Evolutionary conservation across 2,329 filamentous ascomycete species (phyloP).

Genomic region (Xylariaceae sp.): DNA sequence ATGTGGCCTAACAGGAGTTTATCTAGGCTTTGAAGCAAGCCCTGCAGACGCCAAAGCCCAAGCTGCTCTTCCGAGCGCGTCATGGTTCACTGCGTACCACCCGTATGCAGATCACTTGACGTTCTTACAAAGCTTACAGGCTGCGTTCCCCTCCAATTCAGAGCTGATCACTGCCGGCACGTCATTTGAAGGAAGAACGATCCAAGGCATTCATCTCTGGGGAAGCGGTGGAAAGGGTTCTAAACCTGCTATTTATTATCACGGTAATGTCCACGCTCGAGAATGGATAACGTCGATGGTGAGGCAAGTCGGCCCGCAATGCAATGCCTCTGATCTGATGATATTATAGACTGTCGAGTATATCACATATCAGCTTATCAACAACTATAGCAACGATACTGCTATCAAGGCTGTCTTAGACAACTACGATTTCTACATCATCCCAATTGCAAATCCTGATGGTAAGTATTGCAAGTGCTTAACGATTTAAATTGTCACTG

Average conservation of each 20-base stretch:
- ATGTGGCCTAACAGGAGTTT: slow-evolving; percentile 8
- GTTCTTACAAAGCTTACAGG: slow-evolving; percentile 54
- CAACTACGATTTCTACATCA: slow-evolving; percentile 64
- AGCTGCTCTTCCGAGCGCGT: slow-evolving; percentile 44
- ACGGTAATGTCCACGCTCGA: slow-evolving; percentile 49
- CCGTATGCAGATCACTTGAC: slow-evolving; percentile 57
- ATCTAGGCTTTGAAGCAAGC: slow-evolving; percentile 26
- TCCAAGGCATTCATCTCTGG: slow-evolving; percentile 66
- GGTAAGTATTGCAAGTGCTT: slow-evolving; percentile 40
- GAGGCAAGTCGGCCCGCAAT: neutral
- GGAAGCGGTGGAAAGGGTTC: slow-evolving; percentile 51
- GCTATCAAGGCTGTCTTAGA: slow-evolving; percentile 54
- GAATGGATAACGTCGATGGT: slow-evolving; percentile 42
- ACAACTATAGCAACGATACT: slow-evolving; percentile 49
- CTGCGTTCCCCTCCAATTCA: slow-evolving; percentile 52
- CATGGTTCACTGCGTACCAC: slow-evolving; percentile 62
- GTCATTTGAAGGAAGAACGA: slow-evolving; percentile 54
- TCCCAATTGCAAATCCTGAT: slow-evolving; percentile 60
- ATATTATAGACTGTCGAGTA: slow-evolving; percentile 50
- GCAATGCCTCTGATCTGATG: slow-evolving; percentile 11
- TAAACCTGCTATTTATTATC: slow-evolving; percentile 57
- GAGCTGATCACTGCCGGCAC: slow-evolving; percentile 55
- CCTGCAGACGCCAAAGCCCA: slow-evolving; percentile 8
- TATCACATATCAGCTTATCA: slow-evolving; percentile 53
- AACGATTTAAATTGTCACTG: neutral